Evolutionary conservation across 2,329 filamentous ascomycete species (phyloP).

Genomic region (Knufia petricola): DNA sequence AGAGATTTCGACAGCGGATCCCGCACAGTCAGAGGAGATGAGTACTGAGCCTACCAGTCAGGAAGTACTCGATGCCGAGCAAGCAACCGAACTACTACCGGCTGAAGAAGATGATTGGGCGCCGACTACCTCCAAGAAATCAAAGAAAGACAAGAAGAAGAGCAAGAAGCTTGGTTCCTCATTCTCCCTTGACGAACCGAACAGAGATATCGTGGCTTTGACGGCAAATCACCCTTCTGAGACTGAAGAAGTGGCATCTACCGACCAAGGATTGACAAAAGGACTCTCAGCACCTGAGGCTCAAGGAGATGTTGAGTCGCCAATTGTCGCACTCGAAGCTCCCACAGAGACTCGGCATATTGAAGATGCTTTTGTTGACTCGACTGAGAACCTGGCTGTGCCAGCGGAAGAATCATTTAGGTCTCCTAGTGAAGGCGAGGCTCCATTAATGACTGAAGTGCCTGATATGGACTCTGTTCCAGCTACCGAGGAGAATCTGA

Average conservation of each 20-base stretch:
- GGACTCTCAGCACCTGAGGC: no score
- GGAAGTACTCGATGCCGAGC: no score
- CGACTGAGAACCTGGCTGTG: no score
- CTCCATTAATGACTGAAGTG: no score
- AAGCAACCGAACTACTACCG: neutral
- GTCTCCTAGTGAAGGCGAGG: no score
- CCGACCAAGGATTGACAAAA: neutral
- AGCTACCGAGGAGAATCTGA: no score
- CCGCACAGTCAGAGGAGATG: neutral
- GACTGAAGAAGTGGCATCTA: neutral
- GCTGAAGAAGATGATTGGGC: constrained; percentile 19
- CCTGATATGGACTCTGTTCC: no score
- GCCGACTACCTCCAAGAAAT: constrained; percentile 14
- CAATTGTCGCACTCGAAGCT: no score
- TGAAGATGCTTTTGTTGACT: no score
- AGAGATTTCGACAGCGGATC: neutral
- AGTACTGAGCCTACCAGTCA: neutral
- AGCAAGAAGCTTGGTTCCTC: constrained; percentile 4
- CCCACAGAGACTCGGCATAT: no score
- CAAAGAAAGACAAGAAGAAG: constrained; percentile 14
- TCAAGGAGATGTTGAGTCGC: no score
- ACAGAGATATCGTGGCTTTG: neutral
- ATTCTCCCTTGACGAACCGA: neutral
- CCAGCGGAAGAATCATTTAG: no score
- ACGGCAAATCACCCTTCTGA: constrained; percentile 4